Conservation (phyloP, 495 filamentous ascomycete genomes). For the Daldinia decipiens region DNA sequence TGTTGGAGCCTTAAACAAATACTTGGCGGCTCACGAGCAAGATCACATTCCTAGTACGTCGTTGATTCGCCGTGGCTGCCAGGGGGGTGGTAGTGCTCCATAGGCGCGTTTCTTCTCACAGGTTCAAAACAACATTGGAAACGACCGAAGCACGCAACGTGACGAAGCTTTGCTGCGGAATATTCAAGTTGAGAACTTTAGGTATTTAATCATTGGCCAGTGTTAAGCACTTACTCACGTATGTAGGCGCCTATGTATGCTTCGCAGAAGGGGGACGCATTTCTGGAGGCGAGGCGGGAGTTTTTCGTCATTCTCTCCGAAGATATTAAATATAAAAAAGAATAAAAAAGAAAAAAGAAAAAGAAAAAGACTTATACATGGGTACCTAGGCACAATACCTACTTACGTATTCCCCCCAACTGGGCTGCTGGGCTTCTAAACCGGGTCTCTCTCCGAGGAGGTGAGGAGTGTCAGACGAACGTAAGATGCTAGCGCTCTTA, state of each 20-base stretch:
- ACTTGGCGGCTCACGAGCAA: slow-evolving; percentile 40
- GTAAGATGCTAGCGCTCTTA: slow-evolving; percentile 17
- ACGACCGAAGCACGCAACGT: slow-evolving; percentile 37
- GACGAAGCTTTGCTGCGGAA: slow-evolving; percentile 32
- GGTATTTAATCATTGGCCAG: slow-evolving; percentile 26
- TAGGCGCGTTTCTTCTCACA: slow-evolving; percentile 42
- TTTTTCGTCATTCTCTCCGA: slow-evolving; percentile 34
- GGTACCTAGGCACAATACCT: too few relatives aligned
- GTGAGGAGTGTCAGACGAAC: slow-evolving; percentile 27
- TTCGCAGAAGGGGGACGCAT: background rate
- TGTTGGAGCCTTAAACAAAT: slow-evolving; percentile 35
- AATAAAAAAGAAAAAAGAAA: too few relatives aligned
- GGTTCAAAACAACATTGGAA: slow-evolving; percentile 46
- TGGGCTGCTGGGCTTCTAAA: slow-evolving; percentile 10
- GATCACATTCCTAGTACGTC: slow-evolving; percentile 41
- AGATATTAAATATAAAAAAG: background rate
- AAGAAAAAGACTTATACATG: too few relatives aligned
- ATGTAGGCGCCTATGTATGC: background rate
- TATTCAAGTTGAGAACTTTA: slow-evolving; percentile 5
- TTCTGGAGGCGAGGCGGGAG: slow-evolving; percentile 20
- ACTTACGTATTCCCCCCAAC: slow-evolving; percentile 8
- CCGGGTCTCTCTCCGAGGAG: background rate
- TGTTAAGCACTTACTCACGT: too few relatives aligned
- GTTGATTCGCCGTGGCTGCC: slow-evolving; percentile 33
- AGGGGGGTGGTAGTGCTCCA: slow-evolving; percentile 16